These are phyloP conservation scores for Aspergillus awamori DNA, from an alignment of 2,329 filamentous ascomycete species.

Conservation along the genomic window DNA sequence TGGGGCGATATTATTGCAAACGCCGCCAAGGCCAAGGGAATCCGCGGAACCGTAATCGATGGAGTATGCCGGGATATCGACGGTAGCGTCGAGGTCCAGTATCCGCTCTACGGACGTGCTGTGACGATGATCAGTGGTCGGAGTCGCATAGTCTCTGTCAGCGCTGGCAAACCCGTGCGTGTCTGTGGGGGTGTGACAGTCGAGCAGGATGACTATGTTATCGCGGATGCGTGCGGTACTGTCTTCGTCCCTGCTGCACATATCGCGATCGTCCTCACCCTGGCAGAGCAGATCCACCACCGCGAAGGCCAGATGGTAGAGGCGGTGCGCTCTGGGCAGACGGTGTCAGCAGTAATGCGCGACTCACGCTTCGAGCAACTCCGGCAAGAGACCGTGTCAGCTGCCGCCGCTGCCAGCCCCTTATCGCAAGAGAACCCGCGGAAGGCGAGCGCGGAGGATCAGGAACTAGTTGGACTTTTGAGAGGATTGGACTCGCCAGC, in stretches of 20 bases:
- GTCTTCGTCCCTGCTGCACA: conserved; percentile 20
- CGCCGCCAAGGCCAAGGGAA: conserved; percentile 25
- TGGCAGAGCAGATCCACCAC: conserved; percentile 18
- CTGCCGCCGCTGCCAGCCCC: background rate
- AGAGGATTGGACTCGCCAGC: conserved; percentile 22
- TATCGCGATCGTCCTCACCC: conserved; percentile 21
- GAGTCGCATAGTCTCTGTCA: conserved; percentile 36
- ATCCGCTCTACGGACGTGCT: conserved; percentile 38
- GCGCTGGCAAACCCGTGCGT: conserved; percentile 30
- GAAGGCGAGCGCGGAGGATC: conserved; percentile 16
- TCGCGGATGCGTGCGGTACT: conserved; percentile 24
- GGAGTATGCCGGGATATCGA: conserved; percentile 39
- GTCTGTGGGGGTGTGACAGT: conserved; percentile 19
- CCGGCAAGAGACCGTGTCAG: background rate
- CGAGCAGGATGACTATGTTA: conserved; percentile 25
- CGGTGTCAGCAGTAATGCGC: conserved; percentile 26
- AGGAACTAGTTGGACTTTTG: conserved; percentile 23
- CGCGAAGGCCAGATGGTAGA: conserved; percentile 23
- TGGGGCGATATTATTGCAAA: conserved; percentile 30
- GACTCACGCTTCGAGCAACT: conserved; percentile 22
- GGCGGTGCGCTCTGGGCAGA: conserved; percentile 20
- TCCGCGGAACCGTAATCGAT: conserved; percentile 38
- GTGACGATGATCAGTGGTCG: conserved; percentile 39
- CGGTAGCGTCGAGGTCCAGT: conserved; percentile 35
- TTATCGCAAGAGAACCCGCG: conserved; percentile 6